Evolutionary conservation across 1,284 basidiomycete species (phyloP).

Genomic region (Irpex rosettiformis): DNA sequence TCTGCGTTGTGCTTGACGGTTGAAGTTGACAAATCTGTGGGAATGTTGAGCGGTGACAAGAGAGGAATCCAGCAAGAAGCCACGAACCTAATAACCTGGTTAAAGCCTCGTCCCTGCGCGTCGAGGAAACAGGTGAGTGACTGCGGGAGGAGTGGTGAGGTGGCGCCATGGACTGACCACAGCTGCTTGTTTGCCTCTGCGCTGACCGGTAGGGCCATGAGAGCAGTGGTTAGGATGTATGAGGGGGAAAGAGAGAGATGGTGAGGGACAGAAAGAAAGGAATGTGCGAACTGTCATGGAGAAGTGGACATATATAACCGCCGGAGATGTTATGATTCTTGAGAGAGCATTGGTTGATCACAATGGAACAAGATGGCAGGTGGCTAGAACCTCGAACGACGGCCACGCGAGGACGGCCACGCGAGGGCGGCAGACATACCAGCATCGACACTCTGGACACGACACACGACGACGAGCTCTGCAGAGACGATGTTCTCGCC

Average conservation of each 20-base stretch:
- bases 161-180: constrained; percentile 41
- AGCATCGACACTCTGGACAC: background rate
- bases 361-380: constrained; percentile 32
- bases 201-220: constrained; percentile 53
- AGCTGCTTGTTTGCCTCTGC: constrained; percentile 56
- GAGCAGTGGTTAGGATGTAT: constrained; percentile 26
- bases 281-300: constrained; percentile 26
- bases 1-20: constrained; percentile 62
- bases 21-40: constrained; percentile 54
- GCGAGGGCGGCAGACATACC: constrained; percentile 15
- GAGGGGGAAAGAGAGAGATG: constrained; percentile 10
- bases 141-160: background rate
- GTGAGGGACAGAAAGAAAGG: constrained; percentile 30
- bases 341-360: constrained; percentile 26
- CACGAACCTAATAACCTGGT: constrained; percentile 55
- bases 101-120: constrained; percentile 59
- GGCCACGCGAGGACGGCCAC: constrained; percentile 24
- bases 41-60: constrained; percentile 10
- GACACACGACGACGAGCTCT: constrained; percentile 21
- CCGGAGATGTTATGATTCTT: constrained; percentile 34
- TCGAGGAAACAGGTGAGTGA: background rate
- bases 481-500: background rate
- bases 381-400: constrained; percentile 39
- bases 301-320: constrained; percentile 39
- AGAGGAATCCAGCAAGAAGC: background rate